phyloP scores from a whole-genome alignment of 306 rosid genomes.

The Lithocarpus polystachyus region DNA sequence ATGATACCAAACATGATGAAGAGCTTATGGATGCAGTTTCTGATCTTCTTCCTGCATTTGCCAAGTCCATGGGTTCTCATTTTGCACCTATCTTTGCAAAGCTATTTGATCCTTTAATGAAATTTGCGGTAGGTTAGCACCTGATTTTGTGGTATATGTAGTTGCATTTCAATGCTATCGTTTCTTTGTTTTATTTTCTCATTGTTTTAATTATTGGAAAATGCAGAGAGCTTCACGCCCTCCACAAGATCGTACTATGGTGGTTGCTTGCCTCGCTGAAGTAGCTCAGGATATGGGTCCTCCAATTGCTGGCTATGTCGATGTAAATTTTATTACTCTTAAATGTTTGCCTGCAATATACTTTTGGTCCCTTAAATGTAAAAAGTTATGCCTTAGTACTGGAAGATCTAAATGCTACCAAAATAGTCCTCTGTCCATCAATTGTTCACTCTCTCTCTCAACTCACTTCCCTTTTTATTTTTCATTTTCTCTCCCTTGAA shows the following conservation, averaged over 20 bases:
- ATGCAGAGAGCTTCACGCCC: conserved; percentile 89
- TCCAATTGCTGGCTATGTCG: conserved; percentile 82
- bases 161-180: conserved; percentile 6
- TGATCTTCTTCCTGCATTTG: conserved; percentile 95
- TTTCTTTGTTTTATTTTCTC: background rate
- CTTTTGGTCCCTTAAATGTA: too few relatives aligned
- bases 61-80: conserved; percentile 91
- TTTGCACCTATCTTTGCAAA: conserved; percentile 85
- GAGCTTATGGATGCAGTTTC: conserved; percentile 97
- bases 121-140: conserved; percentile 68
- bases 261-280: conserved; percentile 99
- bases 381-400: too few relatives aligned
- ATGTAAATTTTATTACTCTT: conserved; percentile 48
- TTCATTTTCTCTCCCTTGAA: too few relatives aligned
- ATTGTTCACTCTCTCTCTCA: background rate
- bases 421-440: too few relatives aligned
- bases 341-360: background rate
- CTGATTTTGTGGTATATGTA: background rate
- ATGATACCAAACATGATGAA: conserved; percentile 76
- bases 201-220: conserved; percentile 27
- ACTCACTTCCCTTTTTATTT: too few relatives aligned
- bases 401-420: too few relatives aligned
- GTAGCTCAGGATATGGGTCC: conserved; percentile 98
- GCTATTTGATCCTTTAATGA: conserved; percentile 85
- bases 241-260: conserved; percentile 95